Base-by-base conservation (phyloP, 2,329 filamentous ascomycete genomes). In the Aspergillus puulaauensis region DNA sequence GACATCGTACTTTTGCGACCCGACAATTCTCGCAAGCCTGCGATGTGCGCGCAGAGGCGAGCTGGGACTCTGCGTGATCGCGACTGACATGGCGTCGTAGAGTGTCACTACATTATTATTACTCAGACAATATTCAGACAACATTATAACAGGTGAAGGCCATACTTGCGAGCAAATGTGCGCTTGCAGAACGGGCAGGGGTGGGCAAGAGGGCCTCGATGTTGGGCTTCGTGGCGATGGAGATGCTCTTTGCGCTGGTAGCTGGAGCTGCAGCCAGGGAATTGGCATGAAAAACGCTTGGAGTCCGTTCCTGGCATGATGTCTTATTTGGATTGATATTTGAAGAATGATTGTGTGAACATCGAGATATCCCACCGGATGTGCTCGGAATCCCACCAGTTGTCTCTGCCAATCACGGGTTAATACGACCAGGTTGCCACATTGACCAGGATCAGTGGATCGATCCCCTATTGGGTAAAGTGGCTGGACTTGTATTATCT, bases 221-320 rank as follows among this genome's bases (percentile, higher is more conserved):
- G 63, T 6, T 54, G 52, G 14, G 54, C 54, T 40, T 61, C 56
- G 37, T 65, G 63, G 4, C 63, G 61, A 31, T 46, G 55, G 7
- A 59, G 54, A 45, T 65, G 63, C 27, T 64, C 61, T 44, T 62
- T 64, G n/a, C 60, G 61, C 35, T 51, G 60, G 45, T 62, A 65
- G 47, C 60, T 57, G 9, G 54, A 46, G 23, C 15, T 39, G 50
- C 63, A 65, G 6, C 56, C 61, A 1, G 50, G 43, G 14, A 55
- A 44, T 3, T 46, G 44, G 17, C 59, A 63, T 24, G 19, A 2
- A 31, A 63, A 64, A 3, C 51, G 50, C 3, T 41, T 41, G 12
- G 17, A 8, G 0, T 3, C 0, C 7, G 31, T 1, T 23, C 3
- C n/a, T 15, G 46, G 8, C 46, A 31, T 48, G 27, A 14, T 21